These are phyloP conservation scores for Suillus bovinus DNA, from an alignment of 768 basidiomycete genomes.

Conservation along the genomic window DNA sequence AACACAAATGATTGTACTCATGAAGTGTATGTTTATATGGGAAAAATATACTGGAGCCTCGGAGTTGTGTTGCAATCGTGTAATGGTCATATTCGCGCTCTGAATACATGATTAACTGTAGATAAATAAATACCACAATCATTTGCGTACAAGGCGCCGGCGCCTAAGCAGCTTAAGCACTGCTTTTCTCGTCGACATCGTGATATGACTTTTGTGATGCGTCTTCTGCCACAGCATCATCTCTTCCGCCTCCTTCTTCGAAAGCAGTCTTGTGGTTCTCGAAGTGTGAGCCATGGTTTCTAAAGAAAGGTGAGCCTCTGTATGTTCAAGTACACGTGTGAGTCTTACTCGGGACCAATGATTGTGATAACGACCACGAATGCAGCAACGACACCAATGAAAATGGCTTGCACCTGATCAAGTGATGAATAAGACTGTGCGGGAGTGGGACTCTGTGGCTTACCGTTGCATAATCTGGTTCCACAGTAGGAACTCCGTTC, in stretches of 20 bases:
- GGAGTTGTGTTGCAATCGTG: no score
- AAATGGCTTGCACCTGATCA: constrained; percentile 70
- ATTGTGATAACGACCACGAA: constrained; percentile 77
- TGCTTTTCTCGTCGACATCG: not conserved
- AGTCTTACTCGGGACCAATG: constrained; percentile 73
- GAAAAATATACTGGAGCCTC: no score
- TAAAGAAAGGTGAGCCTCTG: constrained; percentile 21
- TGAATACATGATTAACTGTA: no score
- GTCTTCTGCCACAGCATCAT: constrained; percentile 41
- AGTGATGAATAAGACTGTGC: constrained; percentile 25
- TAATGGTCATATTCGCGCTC: no score
- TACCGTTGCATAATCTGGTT: constrained; percentile 63
- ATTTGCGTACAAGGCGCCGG: not conserved
- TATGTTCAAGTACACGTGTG: not conserved
- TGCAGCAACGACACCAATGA: constrained; percentile 79
- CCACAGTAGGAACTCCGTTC: constrained; percentile 40
- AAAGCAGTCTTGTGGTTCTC: constrained; percentile 81
- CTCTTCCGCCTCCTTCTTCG: constrained; percentile 66
- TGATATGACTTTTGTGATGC: constrained; percentile 9
- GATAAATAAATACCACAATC: not conserved
- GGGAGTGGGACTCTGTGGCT: not conserved
- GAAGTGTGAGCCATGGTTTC: constrained; percentile 78
- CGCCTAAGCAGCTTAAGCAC: not conserved
- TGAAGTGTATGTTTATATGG: no score
- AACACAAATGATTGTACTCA: no score